Evolutionary conservation across 148 eudicot genomes (phyloP).

Genomic region (Fagopyrum tataricum): DNA sequence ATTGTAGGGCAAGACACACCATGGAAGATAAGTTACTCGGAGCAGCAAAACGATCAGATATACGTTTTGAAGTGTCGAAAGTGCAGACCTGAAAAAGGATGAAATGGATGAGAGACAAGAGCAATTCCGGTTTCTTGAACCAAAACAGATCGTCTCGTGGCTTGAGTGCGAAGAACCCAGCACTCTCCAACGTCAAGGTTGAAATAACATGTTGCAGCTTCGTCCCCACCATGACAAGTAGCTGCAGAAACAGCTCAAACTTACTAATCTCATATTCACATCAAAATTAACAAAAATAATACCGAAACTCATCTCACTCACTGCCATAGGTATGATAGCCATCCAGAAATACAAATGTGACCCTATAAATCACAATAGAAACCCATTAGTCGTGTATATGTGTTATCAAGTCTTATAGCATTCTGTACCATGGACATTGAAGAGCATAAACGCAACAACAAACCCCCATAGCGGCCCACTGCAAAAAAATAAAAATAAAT

Average conservation of each 20-base stretch:
- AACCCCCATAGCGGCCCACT: conserved; percentile 91
- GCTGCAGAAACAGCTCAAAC: conserved; percentile 33
- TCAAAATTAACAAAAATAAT: background rate
- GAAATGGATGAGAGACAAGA: conserved; percentile 82
- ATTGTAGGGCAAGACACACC: conserved; percentile 52
- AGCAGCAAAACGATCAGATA: background rate
- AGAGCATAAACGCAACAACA: conserved; percentile 89
- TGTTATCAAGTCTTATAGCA: background rate
- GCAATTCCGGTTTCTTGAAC: conserved; percentile 77
- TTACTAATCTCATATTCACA: background rate
- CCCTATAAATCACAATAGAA: conserved; percentile 42
- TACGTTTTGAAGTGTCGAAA: background rate
- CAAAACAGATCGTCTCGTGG: conserved; percentile 95
- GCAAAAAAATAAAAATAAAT: no score
- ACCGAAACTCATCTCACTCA: conserved; percentile 32
- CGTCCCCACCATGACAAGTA: conserved; percentile 73
- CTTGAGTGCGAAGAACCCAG: conserved; percentile 54
- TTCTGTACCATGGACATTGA: conserved; percentile 52
- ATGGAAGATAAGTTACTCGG: background rate
- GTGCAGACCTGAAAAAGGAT: conserved; percentile 65
- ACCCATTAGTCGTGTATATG: background rate
- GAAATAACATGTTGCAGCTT: conserved; percentile 86
- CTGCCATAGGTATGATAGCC: conserved; percentile 79
- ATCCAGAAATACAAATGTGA: conserved; percentile 97
- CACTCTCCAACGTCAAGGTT: conserved; percentile 87